Conservation (phyloP, 257 asterid genomes). For the Scutellaria baicalensis region DNA sequence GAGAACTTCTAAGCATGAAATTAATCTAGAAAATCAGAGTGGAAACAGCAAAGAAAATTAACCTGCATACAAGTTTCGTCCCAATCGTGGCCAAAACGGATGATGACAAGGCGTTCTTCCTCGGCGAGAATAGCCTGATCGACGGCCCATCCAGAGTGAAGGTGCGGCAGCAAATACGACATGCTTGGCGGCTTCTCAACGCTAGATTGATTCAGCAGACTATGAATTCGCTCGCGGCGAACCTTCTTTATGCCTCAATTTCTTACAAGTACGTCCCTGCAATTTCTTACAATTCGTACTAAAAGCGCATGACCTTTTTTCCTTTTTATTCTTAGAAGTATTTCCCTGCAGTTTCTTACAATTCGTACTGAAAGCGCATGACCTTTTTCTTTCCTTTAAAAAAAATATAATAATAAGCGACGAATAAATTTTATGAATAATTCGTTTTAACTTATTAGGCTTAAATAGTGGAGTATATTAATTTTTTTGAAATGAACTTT, state of each 20-base stretch:
- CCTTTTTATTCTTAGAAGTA: too few species aligned
- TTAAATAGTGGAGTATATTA: too few species aligned
- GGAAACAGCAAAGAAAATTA: background rate
- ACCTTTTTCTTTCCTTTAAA: too few species aligned
- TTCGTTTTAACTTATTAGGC: too few species aligned
- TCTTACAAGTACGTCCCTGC: background rate
- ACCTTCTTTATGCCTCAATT: background rate
- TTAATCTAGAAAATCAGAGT: background rate
- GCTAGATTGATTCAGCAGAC: background rate
- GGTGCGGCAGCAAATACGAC: constrained; percentile 90
- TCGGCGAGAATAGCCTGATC: constrained; percentile 94
- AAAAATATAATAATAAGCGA: too few species aligned
- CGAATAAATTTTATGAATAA: too few species aligned
- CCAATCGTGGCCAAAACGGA: constrained; percentile 95
- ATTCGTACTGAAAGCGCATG: too few species aligned
- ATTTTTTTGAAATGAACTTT: too few species aligned
- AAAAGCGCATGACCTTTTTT: background rate
- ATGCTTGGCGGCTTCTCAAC: constrained; percentile 21
- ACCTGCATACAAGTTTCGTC: constrained; percentile 99
- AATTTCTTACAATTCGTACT: background rate
- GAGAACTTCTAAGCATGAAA: background rate
- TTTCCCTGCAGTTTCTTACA: too few species aligned
- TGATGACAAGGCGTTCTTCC: constrained; percentile 91
- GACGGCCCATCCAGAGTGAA: constrained; percentile 96
- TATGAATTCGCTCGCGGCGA: background rate